A percentile compares a stretch with the other conserved stretches of the same genome.
These are phyloP conservation scores for Boletus sp. DNA, from an alignment of 768 basidiomycete genomes.

Conservation along the genomic window DNA sequence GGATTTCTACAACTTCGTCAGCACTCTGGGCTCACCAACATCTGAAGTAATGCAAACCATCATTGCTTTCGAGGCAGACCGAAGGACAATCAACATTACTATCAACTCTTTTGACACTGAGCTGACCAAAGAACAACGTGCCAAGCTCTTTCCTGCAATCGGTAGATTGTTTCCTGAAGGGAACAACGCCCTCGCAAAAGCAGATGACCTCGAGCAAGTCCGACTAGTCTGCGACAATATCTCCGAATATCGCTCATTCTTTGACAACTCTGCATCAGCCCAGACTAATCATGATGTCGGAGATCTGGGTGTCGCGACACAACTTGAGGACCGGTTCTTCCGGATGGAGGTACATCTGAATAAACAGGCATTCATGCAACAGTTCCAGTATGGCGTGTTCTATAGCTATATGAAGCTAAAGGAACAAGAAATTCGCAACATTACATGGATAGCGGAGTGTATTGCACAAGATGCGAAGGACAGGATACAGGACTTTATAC, in stretches of 20 bases:
- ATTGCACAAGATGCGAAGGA: conserved; percentile 96
- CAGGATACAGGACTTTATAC: conserved; percentile 93
- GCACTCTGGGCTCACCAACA: conserved; percentile 80
- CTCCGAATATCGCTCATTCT: conserved; percentile 88
- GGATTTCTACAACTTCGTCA: conserved; percentile 87
- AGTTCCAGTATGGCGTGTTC: conserved; percentile 94
- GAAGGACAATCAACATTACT: conserved; percentile 96
- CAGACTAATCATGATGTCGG: conserved; percentile 37
- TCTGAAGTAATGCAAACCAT: conserved; percentile 90
- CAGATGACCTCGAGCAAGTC: conserved; percentile 95
- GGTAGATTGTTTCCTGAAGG: conserved; percentile 94
- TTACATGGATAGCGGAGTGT: conserved; percentile 97
- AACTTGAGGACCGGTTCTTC: conserved; percentile 95
- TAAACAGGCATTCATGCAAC: conserved; percentile 92
- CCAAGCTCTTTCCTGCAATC: conserved; percentile 90
- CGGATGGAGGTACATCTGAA: conserved; percentile 89
- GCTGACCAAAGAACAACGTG: conserved; percentile 91
- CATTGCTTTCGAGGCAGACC: conserved; percentile 94
- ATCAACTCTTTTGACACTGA: conserved; percentile 99
- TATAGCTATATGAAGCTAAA: conserved; percentile 91
- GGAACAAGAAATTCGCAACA: conserved; percentile 85
- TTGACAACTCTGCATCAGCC: conserved; percentile 51
- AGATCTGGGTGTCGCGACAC: conserved; percentile 54
- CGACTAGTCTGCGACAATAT: conserved; percentile 84
- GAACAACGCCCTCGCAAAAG: conserved; percentile 89